Evolutionary conservation across 2,329 filamentous ascomycete species (phyloP).

Genomic region (Herpotrichia juniperi): DNA sequence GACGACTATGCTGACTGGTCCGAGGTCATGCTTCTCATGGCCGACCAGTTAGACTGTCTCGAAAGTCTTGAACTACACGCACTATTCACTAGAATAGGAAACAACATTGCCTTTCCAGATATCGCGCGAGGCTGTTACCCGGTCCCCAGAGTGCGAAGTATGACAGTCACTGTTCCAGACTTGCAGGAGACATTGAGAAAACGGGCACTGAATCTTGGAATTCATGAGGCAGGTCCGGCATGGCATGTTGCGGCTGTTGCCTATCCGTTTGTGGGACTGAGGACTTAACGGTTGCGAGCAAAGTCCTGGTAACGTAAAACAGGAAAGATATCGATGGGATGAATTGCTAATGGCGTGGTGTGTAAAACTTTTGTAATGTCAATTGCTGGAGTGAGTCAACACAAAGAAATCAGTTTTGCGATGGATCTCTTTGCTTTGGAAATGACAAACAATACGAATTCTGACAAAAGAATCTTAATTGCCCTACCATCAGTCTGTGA

Average conservation of each 20-base stretch:
- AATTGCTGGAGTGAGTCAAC: too few species aligned
- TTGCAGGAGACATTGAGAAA: conserved; percentile 10
- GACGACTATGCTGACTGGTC: conserved; percentile 19
- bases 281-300: not conserved
- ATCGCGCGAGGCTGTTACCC: not conserved
- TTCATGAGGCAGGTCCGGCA: conserved; percentile 16
- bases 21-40: conserved; percentile 18
- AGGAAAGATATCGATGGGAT: too few species aligned
- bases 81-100: conserved; percentile 15
- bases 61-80: conserved; percentile 14
- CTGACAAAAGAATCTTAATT: too few species aligned
- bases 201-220: conserved; percentile 5
- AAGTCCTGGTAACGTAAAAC: too few species aligned
- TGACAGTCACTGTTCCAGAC: conserved; percentile 4
- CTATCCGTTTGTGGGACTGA: conserved; percentile 25
- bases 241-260: conserved; percentile 25
- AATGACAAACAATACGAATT: too few species aligned
- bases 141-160: not conserved
- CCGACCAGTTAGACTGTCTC: conserved; percentile 11
- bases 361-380: too few species aligned
- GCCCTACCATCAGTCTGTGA: too few species aligned
- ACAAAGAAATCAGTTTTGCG: too few species aligned
- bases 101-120: conserved; percentile 12
- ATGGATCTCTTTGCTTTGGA: too few species aligned
- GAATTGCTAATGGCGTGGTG: too few species aligned